These are phyloP conservation scores for Liriodendron chinense DNA, from an alignment of 164 flowering plant genomes.

Conservation along the genomic window DNA sequence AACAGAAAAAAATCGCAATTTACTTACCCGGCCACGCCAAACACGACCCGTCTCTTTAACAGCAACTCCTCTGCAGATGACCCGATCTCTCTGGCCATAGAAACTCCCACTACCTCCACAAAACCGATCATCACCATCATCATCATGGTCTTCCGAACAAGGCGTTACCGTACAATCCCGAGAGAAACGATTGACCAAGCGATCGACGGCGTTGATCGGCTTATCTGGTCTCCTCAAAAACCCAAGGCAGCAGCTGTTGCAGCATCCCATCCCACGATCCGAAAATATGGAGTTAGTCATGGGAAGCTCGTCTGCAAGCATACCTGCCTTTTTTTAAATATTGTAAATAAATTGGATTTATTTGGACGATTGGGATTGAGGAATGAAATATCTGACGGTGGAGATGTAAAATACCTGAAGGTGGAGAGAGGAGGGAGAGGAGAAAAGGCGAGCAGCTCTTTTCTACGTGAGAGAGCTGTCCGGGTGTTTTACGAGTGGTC, in stretches of 20 bases:
- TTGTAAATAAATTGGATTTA: too few relatives aligned
- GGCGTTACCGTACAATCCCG: background rate
- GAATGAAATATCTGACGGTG: too few relatives aligned
- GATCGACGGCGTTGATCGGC: background rate
- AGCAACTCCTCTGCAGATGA: slow-evolving; percentile 69
- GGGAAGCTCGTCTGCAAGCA: background rate
- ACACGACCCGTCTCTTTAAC: slow-evolving; percentile 70
- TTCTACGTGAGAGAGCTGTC: too few relatives aligned
- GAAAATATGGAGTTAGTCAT: background rate
- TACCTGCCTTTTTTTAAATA: too few relatives aligned
- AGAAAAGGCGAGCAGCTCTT: too few relatives aligned
- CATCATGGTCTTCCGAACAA: background rate
- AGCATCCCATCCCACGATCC: background rate
- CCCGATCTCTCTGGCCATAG: background rate
- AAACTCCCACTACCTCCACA: background rate
- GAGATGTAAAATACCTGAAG: too few relatives aligned
- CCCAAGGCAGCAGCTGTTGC: background rate
- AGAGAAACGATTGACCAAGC: slow-evolving; percentile 1
- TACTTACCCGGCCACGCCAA: slow-evolving; percentile 65
- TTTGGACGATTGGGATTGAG: too few relatives aligned
- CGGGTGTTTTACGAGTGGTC: too few relatives aligned
- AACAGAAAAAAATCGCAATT: background rate
- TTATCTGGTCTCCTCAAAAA: background rate
- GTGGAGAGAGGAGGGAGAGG: too few relatives aligned
- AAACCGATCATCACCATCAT: background rate